phyloP scores from a whole-genome alignment of 257 asterid species.

The Scutellaria galericulata region DNA sequence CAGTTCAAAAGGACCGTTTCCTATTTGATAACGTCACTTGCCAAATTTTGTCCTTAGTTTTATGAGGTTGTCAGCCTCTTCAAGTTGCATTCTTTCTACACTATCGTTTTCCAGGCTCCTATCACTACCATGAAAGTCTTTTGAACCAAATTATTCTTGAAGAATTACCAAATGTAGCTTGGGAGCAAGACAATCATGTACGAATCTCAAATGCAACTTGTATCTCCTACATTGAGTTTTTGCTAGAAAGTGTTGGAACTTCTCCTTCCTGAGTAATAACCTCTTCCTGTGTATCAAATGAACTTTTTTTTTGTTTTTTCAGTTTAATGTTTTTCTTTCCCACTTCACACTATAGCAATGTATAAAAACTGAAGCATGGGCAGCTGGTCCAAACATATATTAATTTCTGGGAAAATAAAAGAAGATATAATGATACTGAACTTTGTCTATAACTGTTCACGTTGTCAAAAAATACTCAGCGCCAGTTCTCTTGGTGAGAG shows the following conservation, averaged over 20 bases:
- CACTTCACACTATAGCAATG: background rate
- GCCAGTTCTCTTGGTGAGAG: background rate
- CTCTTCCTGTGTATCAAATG: conserved; percentile 5
- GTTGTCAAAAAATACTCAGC: background rate
- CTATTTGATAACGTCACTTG: conserved; percentile 14
- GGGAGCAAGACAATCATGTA: background rate
- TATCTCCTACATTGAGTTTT: background rate
- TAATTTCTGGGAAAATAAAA: background rate
- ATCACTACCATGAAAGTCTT: conserved; percentile 14
- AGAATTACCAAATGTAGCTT: conserved; percentile 24
- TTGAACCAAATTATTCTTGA: conserved; percentile 7
- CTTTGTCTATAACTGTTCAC: conserved; percentile 1
- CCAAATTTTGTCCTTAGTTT: background rate
- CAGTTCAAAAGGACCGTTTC: conserved; percentile 24
- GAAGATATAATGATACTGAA: background rate
- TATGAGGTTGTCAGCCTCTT: conserved; percentile 14
- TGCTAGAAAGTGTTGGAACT: conserved; percentile 10
- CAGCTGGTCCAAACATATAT: conserved; percentile 1
- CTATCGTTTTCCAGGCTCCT: conserved; percentile 1
- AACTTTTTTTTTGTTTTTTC: background rate
- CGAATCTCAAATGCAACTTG: background rate
- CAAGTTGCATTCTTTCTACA: conserved; percentile 4
- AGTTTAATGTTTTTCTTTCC: background rate
- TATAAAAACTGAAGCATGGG: conserved; percentile 1
- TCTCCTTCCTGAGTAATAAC: background rate